Base-by-base conservation (phyloP, 2,329 filamentous ascomycete genomes). In the Dactylella cylindrospora region DNA sequence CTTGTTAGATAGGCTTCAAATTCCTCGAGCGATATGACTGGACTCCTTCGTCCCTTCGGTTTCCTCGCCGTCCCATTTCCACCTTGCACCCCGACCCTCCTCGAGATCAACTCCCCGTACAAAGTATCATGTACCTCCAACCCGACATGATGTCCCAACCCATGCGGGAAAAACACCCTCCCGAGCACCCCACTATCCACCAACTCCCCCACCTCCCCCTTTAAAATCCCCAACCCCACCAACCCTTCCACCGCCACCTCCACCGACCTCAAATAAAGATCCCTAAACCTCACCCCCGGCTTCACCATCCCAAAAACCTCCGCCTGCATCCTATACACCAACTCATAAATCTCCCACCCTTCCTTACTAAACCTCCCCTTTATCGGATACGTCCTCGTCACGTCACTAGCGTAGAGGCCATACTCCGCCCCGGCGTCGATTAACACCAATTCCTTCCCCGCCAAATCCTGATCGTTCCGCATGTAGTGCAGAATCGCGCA, bases 401-500 rank as follows among this genome's bases (percentile, higher is more conserved):
- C 83, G 72, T 97, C 91, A 54, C 86, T 87, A 23, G 89, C 89
- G 72, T 98, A 97, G 67, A 86, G 84, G 41, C 83, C 75, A 74
- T 84, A 95, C 73, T 97, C 91, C 66, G 84, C 86, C 2, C 89
- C 90, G 1, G 91, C 90, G 71, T 98, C 91, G 3, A 98, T 77
- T 15, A 94, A 84, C 25, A 97, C 76, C 23, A 90, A 78, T 69
- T 90, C 82, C 54, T 84, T 80, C 20, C 84, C 82, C 2, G 75
- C 74, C 13, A 97, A 79, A 1, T 83, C 74, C 68, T 86, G 80
- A 69, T 94, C 79, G 71, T 98, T 97, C 47, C 80, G 81, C 35
- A 81, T 80, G 72, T 98, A 98, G 73, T 98, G 93, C 32, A 97
- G 76, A 0, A 87, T 90, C 10, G 86, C 84, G 4, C 86, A 90